These are phyloP conservation scores for Neurospora sp. DNA, from an alignment of 495 filamentous ascomycete species.

Conservation along the genomic window DNA sequence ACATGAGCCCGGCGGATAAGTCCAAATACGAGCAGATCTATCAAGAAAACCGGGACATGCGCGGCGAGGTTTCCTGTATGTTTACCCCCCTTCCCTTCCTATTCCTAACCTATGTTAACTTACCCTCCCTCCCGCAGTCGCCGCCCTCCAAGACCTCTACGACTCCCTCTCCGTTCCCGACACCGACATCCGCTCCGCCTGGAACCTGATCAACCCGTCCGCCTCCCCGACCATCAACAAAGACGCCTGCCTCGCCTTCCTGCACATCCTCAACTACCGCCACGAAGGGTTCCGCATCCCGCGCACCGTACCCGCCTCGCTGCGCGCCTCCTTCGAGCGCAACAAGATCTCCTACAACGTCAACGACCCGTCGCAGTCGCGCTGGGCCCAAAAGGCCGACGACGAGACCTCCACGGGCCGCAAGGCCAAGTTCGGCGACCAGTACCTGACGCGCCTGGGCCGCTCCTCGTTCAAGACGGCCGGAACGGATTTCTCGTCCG, in stretches of 20 bases:
- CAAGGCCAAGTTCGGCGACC: slow-evolving; percentile 94
- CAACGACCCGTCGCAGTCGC: slow-evolving; percentile 51
- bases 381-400: slow-evolving; percentile 60
- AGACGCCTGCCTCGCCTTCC: slow-evolving; percentile 85
- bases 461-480: slow-evolving; percentile 62
- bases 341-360: slow-evolving; percentile 93
- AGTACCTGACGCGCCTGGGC: slow-evolving; percentile 84
- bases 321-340: slow-evolving; percentile 84
- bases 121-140: slow-evolving; percentile 40
- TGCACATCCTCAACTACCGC: slow-evolving; percentile 89
- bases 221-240: slow-evolving; percentile 74
- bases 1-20: slow-evolving; percentile 88
- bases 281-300: slow-evolving; percentile 95
- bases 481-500: slow-evolving; percentile 69
- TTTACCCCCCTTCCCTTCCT: neutral
- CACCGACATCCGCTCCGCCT: slow-evolving; percentile 84
- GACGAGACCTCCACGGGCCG: slow-evolving; percentile 69
- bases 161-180: slow-evolving; percentile 88
- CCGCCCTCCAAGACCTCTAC: slow-evolving; percentile 74
- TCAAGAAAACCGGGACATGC: slow-evolving; percentile 70
- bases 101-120: neutral
- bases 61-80: slow-evolving; percentile 76
- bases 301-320: slow-evolving; percentile 78
- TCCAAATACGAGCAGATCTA: slow-evolving; percentile 94
- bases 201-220: slow-evolving; percentile 93